Percentiles rank a stretch among this genome's conserved stretches.
These are phyloP conservation scores for Aspergillus thermomutatus DNA, from an alignment of 2,329 filamentous ascomycete genomes.

Conservation along the genomic window DNA sequence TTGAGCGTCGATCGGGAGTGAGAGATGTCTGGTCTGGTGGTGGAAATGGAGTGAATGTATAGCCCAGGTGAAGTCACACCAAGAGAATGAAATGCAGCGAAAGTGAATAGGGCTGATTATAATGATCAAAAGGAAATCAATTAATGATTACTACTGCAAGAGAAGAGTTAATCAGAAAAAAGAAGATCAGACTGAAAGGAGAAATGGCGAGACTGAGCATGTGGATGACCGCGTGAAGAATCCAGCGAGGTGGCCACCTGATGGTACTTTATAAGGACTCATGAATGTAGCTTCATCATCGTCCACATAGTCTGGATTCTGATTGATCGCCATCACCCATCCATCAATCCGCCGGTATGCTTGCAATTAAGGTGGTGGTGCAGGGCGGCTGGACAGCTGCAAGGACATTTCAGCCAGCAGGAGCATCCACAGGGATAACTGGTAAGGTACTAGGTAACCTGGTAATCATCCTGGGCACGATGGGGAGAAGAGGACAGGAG, in stretches of 20 bases:
- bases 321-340: background rate
- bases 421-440: background rate
- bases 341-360: background rate
- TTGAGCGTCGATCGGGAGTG: background rate
- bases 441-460: background rate
- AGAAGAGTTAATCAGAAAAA: constrained; percentile 12
- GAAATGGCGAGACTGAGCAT: constrained; percentile 20
- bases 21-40: background rate
- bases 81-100: background rate
- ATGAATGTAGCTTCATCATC: background rate
- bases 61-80: background rate
- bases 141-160: constrained; percentile 2
- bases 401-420: background rate
- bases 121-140: background rate
- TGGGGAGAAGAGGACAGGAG: background rate
- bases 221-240: constrained; percentile 34
- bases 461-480: background rate
- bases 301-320: background rate
- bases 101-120: background rate
- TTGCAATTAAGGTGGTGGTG: background rate
- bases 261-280: background rate
- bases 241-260: constrained; percentile 12
- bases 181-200: constrained; percentile 13
- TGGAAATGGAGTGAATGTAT: background rate
- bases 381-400: background rate